phyloP scores from a whole-genome alignment of 148 eudicot genomes.

The Heliosperma pusillum region DNA sequence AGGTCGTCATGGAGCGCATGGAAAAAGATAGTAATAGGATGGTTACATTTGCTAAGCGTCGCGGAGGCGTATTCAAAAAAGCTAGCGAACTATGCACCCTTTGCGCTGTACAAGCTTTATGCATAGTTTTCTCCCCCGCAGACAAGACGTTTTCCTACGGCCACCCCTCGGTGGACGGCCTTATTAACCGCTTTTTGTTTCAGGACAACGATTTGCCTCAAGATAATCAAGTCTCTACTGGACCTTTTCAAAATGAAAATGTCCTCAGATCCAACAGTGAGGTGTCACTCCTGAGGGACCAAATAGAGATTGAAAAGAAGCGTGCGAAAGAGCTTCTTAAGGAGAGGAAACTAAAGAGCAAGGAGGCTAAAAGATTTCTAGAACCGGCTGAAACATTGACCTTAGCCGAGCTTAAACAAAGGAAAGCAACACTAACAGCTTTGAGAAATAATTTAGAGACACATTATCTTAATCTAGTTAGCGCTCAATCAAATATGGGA shows the following conservation, averaged over 20 bases:
- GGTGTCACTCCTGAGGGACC: conserved; percentile 18
- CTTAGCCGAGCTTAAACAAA: background rate
- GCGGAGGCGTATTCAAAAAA: conserved; percentile 28
- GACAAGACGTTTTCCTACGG: conserved; percentile 21
- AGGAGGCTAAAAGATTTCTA: conserved; percentile 26
- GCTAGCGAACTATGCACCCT: conserved; percentile 27
- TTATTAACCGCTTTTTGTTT: conserved; percentile 14
- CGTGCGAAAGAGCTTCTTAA: conserved; percentile 14
- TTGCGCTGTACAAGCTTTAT: background rate
- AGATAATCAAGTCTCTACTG: background rate
- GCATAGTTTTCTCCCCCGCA: conserved; percentile 30
- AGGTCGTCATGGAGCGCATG: conserved; percentile 14
- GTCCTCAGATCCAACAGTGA: background rate
- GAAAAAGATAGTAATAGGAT: conserved; percentile 22
- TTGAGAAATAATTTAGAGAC: background rate
- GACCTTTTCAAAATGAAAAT: background rate
- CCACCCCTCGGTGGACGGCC: conserved; percentile 26
- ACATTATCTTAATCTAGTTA: background rate
- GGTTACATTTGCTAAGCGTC: background rate
- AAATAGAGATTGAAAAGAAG: conserved; percentile 29
- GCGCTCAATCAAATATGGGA: background rate
- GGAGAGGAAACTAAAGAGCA: conserved; percentile 18
- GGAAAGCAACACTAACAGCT: background rate
- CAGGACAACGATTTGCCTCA: background rate
- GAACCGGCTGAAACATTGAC: conserved; percentile 17